A percentile compares a stretch with the other conserved stretches of the same genome.
Evolutionary conservation across 305 asterid species (phyloP).

Genomic region (Ajuga reptans): DNA sequence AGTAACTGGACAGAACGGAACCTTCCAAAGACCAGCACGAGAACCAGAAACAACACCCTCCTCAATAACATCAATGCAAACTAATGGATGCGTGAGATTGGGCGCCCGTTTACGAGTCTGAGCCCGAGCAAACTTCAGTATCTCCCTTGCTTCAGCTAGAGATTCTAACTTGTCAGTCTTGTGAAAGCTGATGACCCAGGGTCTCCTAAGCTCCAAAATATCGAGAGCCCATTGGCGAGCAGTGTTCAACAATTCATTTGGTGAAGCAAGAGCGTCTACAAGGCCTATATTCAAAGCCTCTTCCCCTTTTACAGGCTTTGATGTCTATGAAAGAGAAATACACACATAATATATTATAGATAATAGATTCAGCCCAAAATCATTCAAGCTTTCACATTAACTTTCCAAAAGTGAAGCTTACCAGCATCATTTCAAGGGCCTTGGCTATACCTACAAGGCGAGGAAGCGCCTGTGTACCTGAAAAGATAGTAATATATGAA

Average conservation of each 20-base stretch:
- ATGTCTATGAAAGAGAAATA: conserved; percentile 44
- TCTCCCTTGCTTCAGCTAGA: conserved; percentile 90
- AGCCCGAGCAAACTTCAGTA: conserved; percentile 85
- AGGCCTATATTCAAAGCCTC: conserved; percentile 88
- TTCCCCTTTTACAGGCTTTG: conserved; percentile 86
- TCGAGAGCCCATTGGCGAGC: conserved; percentile 94
- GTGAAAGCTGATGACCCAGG: conserved; percentile 76
- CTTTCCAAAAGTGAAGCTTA: conserved; percentile 28
- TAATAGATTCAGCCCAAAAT: not conserved
- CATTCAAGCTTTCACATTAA: not conserved
- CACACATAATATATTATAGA: too few relatives aligned
- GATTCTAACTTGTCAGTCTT: conserved; percentile 85
- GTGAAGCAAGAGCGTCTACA: conserved; percentile 76
- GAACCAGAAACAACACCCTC: conserved; percentile 89
- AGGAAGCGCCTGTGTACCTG: conserved; percentile 98
- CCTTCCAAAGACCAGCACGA: conserved; percentile 94
- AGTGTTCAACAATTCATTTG: conserved; percentile 52
- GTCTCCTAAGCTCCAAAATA: conserved; percentile 58
- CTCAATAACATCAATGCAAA: conserved; percentile 87
- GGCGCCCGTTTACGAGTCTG: conserved; percentile 87
- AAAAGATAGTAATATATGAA: conserved; percentile 16
- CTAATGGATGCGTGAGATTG: conserved; percentile 76
- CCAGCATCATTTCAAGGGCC: conserved; percentile 97
- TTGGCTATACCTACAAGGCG: conserved; percentile 95
- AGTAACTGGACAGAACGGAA: conserved; percentile 26